Conservation (phyloP, 192 early-diverging fungal genomes). For the Backusella sp. region DNA sequence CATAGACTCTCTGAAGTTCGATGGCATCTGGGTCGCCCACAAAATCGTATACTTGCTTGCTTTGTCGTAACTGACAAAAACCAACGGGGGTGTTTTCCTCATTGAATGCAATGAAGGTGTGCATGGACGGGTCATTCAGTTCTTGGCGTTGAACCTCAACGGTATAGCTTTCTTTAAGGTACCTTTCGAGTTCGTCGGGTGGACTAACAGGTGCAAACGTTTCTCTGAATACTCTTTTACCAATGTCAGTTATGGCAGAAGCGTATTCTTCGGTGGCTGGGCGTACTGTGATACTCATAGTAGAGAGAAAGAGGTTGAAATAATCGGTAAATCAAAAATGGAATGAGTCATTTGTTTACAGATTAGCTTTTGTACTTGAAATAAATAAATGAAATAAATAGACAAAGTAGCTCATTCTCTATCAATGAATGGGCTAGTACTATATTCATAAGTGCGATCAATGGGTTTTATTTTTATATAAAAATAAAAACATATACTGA, state of each 20-base stretch:
- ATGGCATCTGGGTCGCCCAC: background rate
- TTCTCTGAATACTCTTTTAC: background rate
- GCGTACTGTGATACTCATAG: no score
- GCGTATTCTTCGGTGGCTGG: background rate
- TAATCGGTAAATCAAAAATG: no score
- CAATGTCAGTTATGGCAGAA: background rate
- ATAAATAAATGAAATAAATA: no score
- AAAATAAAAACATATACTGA: no score
- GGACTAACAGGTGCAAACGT: background rate
- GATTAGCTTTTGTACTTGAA: no score
- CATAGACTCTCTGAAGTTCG: background rate
- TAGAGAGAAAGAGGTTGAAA: no score
- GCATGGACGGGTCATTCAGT: background rate
- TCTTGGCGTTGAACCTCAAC: background rate
- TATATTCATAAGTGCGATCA: no score
- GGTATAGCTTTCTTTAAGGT: background rate
- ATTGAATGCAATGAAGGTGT: background rate
- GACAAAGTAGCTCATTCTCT: no score
- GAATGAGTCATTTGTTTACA: no score
- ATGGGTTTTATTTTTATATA: no score
- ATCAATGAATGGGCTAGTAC: no score
- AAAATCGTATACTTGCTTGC: background rate
- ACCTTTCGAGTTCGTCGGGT: background rate
- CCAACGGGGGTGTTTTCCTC: background rate
- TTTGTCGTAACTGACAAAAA: background rate